phyloP scores from a whole-genome alignment of 192 early-diverging fungal genomes.

The Phlyctochytrium bullatum region DNA sequence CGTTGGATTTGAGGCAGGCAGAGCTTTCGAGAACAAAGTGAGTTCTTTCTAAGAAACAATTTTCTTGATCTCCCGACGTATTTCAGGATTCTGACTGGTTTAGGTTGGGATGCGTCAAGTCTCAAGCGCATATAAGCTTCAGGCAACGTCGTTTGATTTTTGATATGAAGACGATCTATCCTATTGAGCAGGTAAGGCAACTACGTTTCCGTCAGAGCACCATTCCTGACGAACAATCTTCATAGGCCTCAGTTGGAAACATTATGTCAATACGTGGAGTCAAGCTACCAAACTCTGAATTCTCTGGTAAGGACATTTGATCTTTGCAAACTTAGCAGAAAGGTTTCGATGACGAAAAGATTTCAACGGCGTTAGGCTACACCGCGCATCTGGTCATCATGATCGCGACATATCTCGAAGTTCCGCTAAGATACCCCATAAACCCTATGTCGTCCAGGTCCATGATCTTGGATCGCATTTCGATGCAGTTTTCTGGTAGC shows the following conservation, averaged over 20 bases:
- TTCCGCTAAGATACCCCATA: slow-evolving; percentile 74
- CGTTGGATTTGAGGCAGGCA: slow-evolving; percentile 1
- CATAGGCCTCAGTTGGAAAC: slow-evolving; percentile 5
- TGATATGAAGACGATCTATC: slow-evolving; percentile 31
- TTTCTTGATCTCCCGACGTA: no score
- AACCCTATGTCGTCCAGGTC: slow-evolving; percentile 73
- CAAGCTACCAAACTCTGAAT: slow-evolving; percentile 41
- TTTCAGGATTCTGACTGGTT: no score
- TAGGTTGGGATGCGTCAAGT: slow-evolving; percentile 2
- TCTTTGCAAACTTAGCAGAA: not conserved
- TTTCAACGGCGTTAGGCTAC: slow-evolving; percentile 71
- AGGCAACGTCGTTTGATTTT: slow-evolving; percentile 21
- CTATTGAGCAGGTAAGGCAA: slow-evolving; percentile 28
- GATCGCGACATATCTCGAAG: slow-evolving; percentile 66
- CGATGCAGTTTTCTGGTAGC: slow-evolving; percentile 21
- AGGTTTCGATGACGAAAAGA: slow-evolving; percentile 48
- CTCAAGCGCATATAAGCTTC: not conserved
- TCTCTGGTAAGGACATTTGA: slow-evolving; percentile 9
- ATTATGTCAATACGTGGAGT: slow-evolving; percentile 33
- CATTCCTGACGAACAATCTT: not conserved
- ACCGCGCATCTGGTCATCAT: slow-evolving; percentile 64
- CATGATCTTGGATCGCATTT: slow-evolving; percentile 48
- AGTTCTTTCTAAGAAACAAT: not conserved
- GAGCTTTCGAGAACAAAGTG: slow-evolving; percentile 5
- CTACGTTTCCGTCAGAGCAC: not conserved